phyloP scores from a whole-genome alignment of 1,139 yeast species.

The Arxiozyma bovina region DNA sequence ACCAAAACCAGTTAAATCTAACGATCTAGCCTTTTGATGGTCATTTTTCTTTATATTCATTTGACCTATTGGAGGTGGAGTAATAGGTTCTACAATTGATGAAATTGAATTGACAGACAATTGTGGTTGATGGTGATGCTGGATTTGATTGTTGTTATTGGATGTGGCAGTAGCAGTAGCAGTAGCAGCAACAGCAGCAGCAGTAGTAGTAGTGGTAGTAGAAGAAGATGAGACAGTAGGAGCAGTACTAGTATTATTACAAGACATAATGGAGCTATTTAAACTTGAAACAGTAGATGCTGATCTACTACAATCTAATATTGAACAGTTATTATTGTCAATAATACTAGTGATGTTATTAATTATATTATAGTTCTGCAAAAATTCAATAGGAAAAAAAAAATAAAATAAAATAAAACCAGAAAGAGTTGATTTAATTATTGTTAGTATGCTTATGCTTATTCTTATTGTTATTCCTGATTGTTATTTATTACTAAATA shows the following conservation, averaged over 20 bases:
- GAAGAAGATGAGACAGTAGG: background rate
- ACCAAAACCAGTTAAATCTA: constrained; percentile 28
- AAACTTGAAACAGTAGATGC: constrained; percentile 1
- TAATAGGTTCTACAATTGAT: constrained; percentile 35
- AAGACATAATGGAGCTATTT: constrained; percentile 6
- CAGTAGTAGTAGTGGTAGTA: too few species aligned
- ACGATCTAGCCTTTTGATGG: constrained; percentile 30
- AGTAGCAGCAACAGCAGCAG: background rate
- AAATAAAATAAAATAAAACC: too few species aligned
- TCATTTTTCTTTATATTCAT: constrained; percentile 24
- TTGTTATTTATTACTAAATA: too few species aligned
- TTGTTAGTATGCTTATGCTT: background rate
- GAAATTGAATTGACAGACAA: constrained; percentile 33
- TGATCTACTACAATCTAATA: constrained; percentile 3
- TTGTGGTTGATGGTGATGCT: constrained; percentile 26
- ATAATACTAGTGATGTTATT: background rate
- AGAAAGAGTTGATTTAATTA: background rate
- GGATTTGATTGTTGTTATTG: background rate
- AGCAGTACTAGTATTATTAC: background rate
- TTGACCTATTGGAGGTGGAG: constrained; percentile 30
- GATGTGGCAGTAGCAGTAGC: background rate
- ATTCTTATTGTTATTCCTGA: too few species aligned
- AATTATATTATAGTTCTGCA: background rate
- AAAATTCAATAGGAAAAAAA: too few species aligned
- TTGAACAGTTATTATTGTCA: background rate